Percentiles rank a stretch among this genome's conserved stretches.
phyloP scores from a whole-genome alignment of 1,284 basidiomycete genomes.

The Austroboletus niveus region DNA sequence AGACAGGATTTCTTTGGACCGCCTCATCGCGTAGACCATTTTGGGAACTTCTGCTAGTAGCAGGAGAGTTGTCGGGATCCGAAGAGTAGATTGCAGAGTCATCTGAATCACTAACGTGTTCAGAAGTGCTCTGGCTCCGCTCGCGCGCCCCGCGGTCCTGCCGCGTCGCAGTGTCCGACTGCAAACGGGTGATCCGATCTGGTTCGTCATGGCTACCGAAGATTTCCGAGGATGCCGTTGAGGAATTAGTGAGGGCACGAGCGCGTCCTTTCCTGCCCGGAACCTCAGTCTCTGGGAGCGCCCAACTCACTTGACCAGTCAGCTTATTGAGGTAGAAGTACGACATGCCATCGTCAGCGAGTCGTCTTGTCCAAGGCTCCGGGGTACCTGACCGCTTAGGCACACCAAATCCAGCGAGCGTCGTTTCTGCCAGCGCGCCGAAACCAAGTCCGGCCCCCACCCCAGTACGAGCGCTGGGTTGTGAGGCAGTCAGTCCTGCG shows the following conservation, averaged over 20 bases:
- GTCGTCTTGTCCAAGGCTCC: slow-evolving; percentile 75
- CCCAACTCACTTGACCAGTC: slow-evolving; percentile 70
- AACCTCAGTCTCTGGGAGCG: slow-evolving; percentile 46
- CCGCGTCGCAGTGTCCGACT: slow-evolving; percentile 34
- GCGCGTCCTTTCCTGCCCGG: slow-evolving; percentile 23
- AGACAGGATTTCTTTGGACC: slow-evolving; percentile 21
- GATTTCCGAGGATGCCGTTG: slow-evolving; percentile 31
- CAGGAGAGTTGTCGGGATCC: slow-evolving; percentile 37
- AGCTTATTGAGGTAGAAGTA: slow-evolving; percentile 79
- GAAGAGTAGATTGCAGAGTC: slow-evolving; percentile 71
- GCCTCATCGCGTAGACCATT: slow-evolving; percentile 24
- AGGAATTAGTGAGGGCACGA: slow-evolving; percentile 34
- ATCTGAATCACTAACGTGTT: slow-evolving; percentile 68
- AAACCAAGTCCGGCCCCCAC: slow-evolving; percentile 52
- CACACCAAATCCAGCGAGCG: slow-evolving; percentile 56
- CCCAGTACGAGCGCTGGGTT: slow-evolving; percentile 53
- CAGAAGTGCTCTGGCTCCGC: slow-evolving; percentile 36
- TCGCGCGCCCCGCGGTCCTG: slow-evolving; percentile 22
- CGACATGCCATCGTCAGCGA: slow-evolving; percentile 82
- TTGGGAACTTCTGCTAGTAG: slow-evolving; percentile 36
- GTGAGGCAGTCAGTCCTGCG: slow-evolving; percentile 52
- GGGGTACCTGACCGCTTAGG: slow-evolving; percentile 59
- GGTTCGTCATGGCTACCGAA: slow-evolving; percentile 25
- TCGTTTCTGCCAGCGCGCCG: slow-evolving; percentile 25
- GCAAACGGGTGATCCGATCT: slow-evolving; percentile 31